phyloP scores from a whole-genome alignment of 129 eudicot species.

The Lactuca saligna region DNA sequence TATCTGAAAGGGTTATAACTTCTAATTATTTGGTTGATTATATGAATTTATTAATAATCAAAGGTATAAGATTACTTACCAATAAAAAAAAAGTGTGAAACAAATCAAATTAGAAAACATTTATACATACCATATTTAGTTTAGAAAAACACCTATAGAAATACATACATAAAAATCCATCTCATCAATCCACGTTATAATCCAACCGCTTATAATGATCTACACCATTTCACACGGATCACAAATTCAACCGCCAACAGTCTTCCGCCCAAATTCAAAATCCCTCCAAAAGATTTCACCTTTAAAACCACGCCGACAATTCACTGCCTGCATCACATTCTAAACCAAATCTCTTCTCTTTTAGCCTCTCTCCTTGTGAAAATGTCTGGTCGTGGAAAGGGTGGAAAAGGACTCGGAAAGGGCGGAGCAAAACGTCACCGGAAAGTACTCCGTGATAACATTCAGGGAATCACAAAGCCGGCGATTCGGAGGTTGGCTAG shows the following conservation, averaged over 20 bases:
- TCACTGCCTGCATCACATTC: not conserved
- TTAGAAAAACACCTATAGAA: too few species aligned
- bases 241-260: slow-evolving; percentile 1
- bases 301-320: slow-evolving; percentile 9
- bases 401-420: not conserved
- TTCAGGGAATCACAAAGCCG: slow-evolving; percentile 37
- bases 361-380: not conserved
- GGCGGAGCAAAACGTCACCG: too few species aligned
- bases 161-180: not conserved
- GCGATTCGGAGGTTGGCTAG: slow-evolving; percentile 33
- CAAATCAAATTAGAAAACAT: too few species aligned
- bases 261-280: slow-evolving; percentile 3
- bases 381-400: slow-evolving; percentile 39
- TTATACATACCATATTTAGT: too few species aligned
- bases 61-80: too few species aligned
- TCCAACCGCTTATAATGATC: slow-evolving; percentile 5
- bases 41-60: too few species aligned
- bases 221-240: slow-evolving; percentile 27
- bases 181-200: slow-evolving; percentile 12
- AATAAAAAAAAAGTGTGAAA: too few species aligned
- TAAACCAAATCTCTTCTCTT: not conserved
- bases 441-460: slow-evolving; percentile 8
- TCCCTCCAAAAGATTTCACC: not conserved
- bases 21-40: too few species aligned
- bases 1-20: too few species aligned